Evolutionary conservation across 306 rosid species (phyloP).

Genomic region (Pterocarpus santalinus): DNA sequence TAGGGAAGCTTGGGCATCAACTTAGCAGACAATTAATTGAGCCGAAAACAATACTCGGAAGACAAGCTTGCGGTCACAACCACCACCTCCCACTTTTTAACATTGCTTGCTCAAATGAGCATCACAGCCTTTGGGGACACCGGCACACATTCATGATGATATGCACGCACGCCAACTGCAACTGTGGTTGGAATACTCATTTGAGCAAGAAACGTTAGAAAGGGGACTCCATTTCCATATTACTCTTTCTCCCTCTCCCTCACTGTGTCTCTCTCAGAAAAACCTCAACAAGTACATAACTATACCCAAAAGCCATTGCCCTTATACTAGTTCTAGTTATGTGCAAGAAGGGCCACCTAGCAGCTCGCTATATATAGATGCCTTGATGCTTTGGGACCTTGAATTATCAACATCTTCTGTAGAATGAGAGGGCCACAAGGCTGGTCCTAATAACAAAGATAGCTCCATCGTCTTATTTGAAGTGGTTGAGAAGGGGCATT

Average conservation of each 20-base stretch:
- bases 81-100: slow-evolving; percentile 52
- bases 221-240: slow-evolving; percentile 41
- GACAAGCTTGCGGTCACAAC: neutral
- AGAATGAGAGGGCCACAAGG: neutral
- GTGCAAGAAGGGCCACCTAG: too few relatives aligned
- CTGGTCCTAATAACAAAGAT: neutral
- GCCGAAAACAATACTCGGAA: too few relatives aligned
- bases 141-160: slow-evolving; percentile 3
- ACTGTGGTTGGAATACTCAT: slow-evolving; percentile 86
- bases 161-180: slow-evolving; percentile 4
- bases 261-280: neutral
- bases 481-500: slow-evolving; percentile 10
- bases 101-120: slow-evolving; percentile 76
- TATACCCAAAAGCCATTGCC: neutral
- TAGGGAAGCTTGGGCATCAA: too few relatives aligned
- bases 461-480: neutral
- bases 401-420: neutral
- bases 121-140: slow-evolving; percentile 58
- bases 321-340: neutral
- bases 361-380: too few relatives aligned
- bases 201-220: slow-evolving; percentile 93
- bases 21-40: neutral
- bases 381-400: neutral
- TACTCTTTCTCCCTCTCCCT: neutral
- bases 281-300: neutral